Base-by-base conservation (phyloP, 176 grass and related monocot genomes). In the Triticum timopheevii region DNA sequence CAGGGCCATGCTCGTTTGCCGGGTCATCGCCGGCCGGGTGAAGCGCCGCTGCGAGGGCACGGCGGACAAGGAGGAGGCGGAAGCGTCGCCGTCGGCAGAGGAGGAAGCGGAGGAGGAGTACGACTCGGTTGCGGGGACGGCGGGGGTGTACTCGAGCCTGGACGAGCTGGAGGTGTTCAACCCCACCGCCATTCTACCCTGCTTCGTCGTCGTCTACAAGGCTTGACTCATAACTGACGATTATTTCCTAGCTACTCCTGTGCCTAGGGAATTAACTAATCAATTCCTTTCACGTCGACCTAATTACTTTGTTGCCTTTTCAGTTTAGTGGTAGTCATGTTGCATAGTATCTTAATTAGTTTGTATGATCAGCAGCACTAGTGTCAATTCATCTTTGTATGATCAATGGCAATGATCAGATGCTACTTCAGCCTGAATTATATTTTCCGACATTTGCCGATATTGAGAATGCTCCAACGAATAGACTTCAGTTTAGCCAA, bases 171-270 rank as follows among this genome's bases (percentile, higher is more conserved):
- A 88, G 68, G 97, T 98, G 34, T 96, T 96, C 35, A 96, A 91
- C 85, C 82, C 97, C 10, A 94, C 15, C 16, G 97, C 94, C 54
- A 98, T 98, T 13, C 89, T 98, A 8, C 97, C 97, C 31, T 98
- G 97, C 87, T 98, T 98, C 72, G 97, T 98, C 24, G 92, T 98
- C n/a, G 85, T 98, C 31, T 98, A 98, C 86, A 86, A 74, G 77
- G 93, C 90, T n/a, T 89, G 59, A 38, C 30, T 69, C 1, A 19
- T 78, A 8, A 40, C 39, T 45, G 28, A 30, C 28, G n/a, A 36
- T 56, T 11, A 5, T 22, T 10, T 80, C 59, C 15, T 58, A 58
- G 54, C 54, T 19, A 36, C 2, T 54, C 16, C 16, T 7, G 10
- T 1, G 1, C 24, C 68, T 11, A 75, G 42, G 13, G 27, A 49